Evolutionary conservation across 768 basidiomycete species (phyloP), one percentile per base, ranked within the genome.

Genomic region (Lentinula edodes): DNA sequence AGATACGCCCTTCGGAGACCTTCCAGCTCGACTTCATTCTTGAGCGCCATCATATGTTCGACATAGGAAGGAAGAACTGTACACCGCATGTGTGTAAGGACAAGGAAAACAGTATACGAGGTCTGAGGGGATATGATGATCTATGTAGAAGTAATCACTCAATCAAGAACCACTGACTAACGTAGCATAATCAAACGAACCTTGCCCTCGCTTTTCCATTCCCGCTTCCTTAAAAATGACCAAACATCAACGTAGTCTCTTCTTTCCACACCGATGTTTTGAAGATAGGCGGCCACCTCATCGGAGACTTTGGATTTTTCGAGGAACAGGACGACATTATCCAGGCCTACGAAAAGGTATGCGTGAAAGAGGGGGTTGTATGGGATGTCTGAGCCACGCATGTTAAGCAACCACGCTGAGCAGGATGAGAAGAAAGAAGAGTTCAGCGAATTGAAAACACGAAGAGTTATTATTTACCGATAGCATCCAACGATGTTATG

Each of bases 351-450:
- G 67, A 88, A 91, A 18, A 95, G 74, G 69, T 96, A 98, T 0
- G 90, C 83, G 56, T 90, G 90, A 76, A 97, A 96, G 8, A 98
- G 83, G 0, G 96, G 96, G 70, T 93, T 95, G 78, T 86, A 92
- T 0, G 93, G 92, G 52, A 98, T 88, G 68, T 98, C 95, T 2
- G 84, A 82, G 39, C 95, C 95, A 53, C 96, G 89, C 58, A 95
- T 76, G 69, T 98, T 98, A 38, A 98, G 78, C 2, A 91, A 68
- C 77, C 93, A 97, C 0, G 96, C 96, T 85, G 74, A 35, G 23
- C 46, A 54, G 50, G 36, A 48, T 36, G 60, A 56, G 41, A 36
- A 12, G 10, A 18, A 23, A 20, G 28, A 3, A 23, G 23, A 23
- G 32, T 4, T 39, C n/a, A 32, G 34, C 43, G 5, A 57, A 28